Percentiles rank a stretch among this genome's conserved stretches.
These are phyloP conservation scores for Yamadazyma triangularis DNA, from an alignment of 1,139 yeast species.

Conservation along the genomic window DNA sequence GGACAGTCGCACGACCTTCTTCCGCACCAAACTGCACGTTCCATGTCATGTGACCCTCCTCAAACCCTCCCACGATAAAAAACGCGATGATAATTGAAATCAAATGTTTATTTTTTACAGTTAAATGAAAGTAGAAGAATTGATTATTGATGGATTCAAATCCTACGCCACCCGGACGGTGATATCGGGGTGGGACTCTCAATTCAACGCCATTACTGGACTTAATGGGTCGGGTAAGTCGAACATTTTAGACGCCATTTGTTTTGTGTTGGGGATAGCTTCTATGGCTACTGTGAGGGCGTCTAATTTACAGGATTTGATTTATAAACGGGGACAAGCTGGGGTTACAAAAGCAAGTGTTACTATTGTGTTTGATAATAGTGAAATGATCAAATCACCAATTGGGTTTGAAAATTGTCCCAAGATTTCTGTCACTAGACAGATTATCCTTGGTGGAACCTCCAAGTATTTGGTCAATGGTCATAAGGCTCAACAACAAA, in stretches of 20 bases:
- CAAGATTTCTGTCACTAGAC: constrained; percentile 89
- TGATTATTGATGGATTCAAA: constrained; percentile 95
- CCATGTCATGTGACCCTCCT: too few relatives aligned
- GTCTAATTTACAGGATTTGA: constrained; percentile 85
- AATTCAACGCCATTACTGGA: constrained; percentile 97
- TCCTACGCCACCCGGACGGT: constrained; percentile 97
- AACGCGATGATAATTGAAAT: too few relatives aligned
- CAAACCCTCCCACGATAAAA: too few relatives aligned
- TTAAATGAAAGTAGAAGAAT: constrained; percentile 86
- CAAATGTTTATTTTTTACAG: neutral
- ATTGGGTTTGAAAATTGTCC: constrained; percentile 79
- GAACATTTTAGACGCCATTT: constrained; percentile 91
- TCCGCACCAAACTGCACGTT: too few relatives aligned
- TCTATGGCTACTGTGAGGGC: constrained; percentile 95
- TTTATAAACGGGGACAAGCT: constrained; percentile 96
- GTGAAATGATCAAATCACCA: constrained; percentile 72
- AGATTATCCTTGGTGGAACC: constrained; percentile 85
- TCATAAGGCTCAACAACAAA: constrained; percentile 92
- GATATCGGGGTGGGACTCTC: constrained; percentile 91
- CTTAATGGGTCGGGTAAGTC: constrained; percentile 97
- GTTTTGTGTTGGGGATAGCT: constrained; percentile 96
- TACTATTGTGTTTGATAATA: constrained; percentile 88
- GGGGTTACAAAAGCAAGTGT: constrained; percentile 97
- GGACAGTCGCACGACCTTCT: too few relatives aligned
- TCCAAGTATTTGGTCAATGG: constrained; percentile 93